These are phyloP conservation scores for Colletotrichum gigasporum DNA, from an alignment of 2,329 filamentous ascomycete species.

Conservation along the genomic window DNA sequence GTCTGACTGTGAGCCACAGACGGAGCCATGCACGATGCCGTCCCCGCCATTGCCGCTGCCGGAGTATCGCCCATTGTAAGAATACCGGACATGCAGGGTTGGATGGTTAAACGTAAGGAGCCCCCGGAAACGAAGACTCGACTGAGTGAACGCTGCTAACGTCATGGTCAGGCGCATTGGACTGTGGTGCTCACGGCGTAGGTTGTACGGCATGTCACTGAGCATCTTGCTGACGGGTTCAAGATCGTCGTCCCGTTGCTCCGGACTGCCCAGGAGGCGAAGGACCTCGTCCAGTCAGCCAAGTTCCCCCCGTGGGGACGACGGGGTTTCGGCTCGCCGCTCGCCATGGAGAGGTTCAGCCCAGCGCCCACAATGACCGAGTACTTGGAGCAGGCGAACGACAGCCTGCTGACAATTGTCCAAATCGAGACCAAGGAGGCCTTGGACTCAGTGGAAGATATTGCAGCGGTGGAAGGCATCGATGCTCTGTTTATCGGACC, in stretches of 20 bases:
- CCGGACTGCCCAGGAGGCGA: conserved; percentile 62
- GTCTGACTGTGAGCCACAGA: conserved; percentile 40
- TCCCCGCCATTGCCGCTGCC: conserved; percentile 59
- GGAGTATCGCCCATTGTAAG: conserved; percentile 56
- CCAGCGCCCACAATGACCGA: conserved; percentile 59
- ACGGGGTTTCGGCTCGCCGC: conserved; percentile 65
- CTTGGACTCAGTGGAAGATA: conserved; percentile 67
- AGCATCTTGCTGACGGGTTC: conserved; percentile 5
- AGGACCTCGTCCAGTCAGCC: conserved; percentile 57
- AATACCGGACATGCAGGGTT: conserved; percentile 64
- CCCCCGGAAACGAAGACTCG: neutral
- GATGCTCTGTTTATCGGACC: conserved; percentile 74
- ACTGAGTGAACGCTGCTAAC: neutral
- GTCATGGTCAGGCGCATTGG: conserved; percentile 57
- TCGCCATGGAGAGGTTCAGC: conserved; percentile 59
- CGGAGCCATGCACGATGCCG: conserved; percentile 62
- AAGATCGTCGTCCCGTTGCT: conserved; percentile 63
- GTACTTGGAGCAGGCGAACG: conserved; percentile 66
- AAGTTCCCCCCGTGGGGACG: conserved; percentile 66
- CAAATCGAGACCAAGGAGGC: conserved; percentile 75
- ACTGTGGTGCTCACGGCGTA: conserved; percentile 66
- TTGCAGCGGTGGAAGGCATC: conserved; percentile 67
- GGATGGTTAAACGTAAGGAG: conserved; percentile 64
- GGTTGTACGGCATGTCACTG: neutral
- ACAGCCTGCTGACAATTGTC: conserved; percentile 69